Conservation (phyloP, 345 rosid species). For the Citrus maxima region DNA sequence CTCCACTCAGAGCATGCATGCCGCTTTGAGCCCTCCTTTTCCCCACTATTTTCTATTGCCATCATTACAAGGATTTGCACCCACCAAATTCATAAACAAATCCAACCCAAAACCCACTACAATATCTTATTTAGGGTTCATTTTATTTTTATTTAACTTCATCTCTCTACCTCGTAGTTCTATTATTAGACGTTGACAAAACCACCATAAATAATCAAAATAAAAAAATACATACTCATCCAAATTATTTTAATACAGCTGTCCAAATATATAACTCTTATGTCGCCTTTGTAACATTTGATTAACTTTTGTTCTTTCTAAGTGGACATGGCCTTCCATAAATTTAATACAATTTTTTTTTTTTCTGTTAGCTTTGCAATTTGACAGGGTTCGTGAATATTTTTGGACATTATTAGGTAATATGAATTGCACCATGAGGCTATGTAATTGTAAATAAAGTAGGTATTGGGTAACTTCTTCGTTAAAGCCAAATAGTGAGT, state of each 20-base stretch:
- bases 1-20: neutral
- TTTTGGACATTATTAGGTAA: neutral
- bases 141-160: neutral
- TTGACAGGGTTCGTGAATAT: no score
- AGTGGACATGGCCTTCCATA: no score
- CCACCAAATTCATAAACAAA: neutral
- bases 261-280: neutral
- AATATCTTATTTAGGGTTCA: no score
- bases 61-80: neutral
- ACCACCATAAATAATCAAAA: neutral
- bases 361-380: no score
- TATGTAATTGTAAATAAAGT: neutral
- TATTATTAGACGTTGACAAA: neutral
- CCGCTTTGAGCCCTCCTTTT: neutral
- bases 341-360: no score
- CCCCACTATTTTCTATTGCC: constrained; percentile 2
- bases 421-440: neutral
- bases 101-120: neutral
- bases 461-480: neutral
- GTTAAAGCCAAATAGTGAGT: neutral
- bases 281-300: neutral
- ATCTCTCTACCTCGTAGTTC: neutral
- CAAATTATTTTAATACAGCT: neutral
- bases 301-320: no score
- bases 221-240: neutral